Evolutionary conservation across 306 rosid genomes (phyloP).

Genomic region (Cotoneaster glaucophyllus): DNA sequence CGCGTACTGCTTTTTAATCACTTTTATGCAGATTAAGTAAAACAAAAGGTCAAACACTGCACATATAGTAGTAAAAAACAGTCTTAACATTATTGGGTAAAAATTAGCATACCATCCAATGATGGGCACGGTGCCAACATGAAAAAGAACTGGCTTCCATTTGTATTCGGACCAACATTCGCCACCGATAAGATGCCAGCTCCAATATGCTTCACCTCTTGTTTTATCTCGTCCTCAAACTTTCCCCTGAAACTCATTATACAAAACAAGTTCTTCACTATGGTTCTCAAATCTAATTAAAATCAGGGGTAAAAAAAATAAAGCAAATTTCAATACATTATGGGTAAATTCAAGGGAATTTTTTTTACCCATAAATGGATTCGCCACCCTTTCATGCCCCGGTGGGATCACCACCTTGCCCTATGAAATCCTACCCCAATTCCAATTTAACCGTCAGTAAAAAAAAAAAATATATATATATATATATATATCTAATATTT

Average conservation of each 20-base stretch:
- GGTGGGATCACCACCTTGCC: slow-evolving; percentile 97
- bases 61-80: not conserved
- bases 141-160: slow-evolving; percentile 93
- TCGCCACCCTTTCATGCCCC: slow-evolving; percentile 99
- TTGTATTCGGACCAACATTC: slow-evolving; percentile 84
- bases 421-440: slow-evolving; percentile 72
- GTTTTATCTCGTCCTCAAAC: slow-evolving; percentile 83
- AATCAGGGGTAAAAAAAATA: too few species aligned
- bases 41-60: not conserved
- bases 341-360: not conserved
- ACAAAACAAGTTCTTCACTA: not conserved
- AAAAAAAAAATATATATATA: too few species aligned
- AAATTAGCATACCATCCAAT: slow-evolving; percentile 60
- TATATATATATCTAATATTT: too few species aligned
- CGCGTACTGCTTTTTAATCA: not conserved
- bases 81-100: not conserved
- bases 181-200: slow-evolving; percentile 98
- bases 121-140: slow-evolving; percentile 96
- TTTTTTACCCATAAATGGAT: slow-evolving; percentile 75
- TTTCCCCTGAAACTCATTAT: slow-evolving; percentile 41
- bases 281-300: not conserved
- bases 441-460: not conserved
- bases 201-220: slow-evolving; percentile 93
- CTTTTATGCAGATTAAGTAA: not conserved
- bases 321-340: not conserved